A percentile compares a stretch with the other conserved stretches of the same genome.
Evolutionary conservation across 2,329 filamentous ascomycete species (phyloP).

Genomic region (Trichothecium roseum): DNA sequence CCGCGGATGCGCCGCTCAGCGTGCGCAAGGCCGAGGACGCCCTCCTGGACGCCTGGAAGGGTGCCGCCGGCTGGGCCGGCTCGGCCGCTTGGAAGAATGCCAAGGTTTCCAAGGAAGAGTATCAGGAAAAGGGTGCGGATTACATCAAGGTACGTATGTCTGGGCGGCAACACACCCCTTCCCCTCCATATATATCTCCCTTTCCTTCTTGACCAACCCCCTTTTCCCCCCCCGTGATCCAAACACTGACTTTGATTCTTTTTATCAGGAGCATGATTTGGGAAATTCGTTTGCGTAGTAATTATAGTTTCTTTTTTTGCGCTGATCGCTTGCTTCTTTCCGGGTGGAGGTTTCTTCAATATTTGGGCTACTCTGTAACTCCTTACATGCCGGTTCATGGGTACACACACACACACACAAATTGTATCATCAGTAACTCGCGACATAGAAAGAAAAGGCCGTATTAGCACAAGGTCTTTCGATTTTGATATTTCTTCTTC

Average conservation of each 20-base stretch:
- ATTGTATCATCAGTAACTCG: too few relatives aligned
- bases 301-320: too few relatives aligned
- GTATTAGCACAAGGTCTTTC: too few relatives aligned
- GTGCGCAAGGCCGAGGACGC: constrained; percentile 68
- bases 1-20: constrained; percentile 54
- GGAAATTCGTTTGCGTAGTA: constrained; percentile 47
- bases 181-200: background rate
- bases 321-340: too few relatives aligned
- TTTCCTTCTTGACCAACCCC: background rate
- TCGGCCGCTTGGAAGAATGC: constrained; percentile 48
- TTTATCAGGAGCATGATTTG: constrained; percentile 52
- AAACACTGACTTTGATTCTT: background rate
- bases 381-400: too few relatives aligned
- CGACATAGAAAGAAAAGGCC: too few relatives aligned
- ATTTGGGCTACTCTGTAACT: too few relatives aligned
- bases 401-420: too few relatives aligned
- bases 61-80: constrained; percentile 76
- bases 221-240: background rate
- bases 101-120: constrained; percentile 72
- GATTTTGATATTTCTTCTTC: too few relatives aligned
- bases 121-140: constrained; percentile 81
- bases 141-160: constrained; percentile 66
- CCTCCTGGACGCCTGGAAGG: constrained; percentile 83
- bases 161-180: constrained; percentile 5
- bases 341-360: too few relatives aligned